phyloP scores from a whole-genome alignment of 345 rosid species.

The Populus ilicifolia region DNA sequence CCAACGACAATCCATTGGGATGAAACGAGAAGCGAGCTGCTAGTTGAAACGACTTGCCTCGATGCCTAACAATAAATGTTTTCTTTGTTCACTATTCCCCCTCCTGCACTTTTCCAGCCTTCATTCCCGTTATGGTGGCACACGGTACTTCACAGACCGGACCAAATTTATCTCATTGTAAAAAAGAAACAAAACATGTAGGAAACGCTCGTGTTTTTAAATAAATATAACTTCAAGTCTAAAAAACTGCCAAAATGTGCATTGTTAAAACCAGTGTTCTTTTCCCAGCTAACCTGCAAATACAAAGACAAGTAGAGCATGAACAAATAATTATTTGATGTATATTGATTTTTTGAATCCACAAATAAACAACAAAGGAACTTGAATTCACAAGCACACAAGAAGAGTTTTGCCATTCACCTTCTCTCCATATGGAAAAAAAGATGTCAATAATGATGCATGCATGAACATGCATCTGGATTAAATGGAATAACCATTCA shows the following conservation, averaged over 20 bases:
- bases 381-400: neutral
- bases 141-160: no score
- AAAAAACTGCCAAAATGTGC: neutral
- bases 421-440: neutral
- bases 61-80: no score
- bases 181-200: no score
- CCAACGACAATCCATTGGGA: no score
- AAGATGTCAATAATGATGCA: neutral
- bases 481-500: neutral
- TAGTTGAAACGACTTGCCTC: no score
- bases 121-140: no score
- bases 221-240: neutral
- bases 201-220: no score
- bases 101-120: no score
- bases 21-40: no score
- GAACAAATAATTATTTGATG: neutral
- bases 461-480: neutral
- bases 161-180: no score
- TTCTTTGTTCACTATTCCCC: no score
- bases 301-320: neutral
- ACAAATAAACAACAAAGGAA: neutral
- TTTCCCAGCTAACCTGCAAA: constrained; percentile 17
- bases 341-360: neutral
- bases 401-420: neutral
- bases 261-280: neutral